Base-by-base conservation (phyloP, 305 asterid species). In the Fraxinus velutina region DNA sequence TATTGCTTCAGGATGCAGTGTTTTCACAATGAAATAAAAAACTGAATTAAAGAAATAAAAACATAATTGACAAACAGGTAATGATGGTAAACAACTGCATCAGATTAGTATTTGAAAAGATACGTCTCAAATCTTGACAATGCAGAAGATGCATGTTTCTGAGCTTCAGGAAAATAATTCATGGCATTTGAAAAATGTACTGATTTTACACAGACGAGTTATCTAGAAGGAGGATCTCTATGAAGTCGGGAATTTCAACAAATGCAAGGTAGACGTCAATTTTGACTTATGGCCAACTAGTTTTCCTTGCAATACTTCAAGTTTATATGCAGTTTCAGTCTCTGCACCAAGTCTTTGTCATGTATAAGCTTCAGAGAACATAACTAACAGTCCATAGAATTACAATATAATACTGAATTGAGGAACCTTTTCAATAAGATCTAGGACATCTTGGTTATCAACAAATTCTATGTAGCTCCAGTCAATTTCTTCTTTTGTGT, bases 391-490 rank as follows among this genome's bases (percentile, higher is more conserved):
- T 34, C 33, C 55, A 79, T 29, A 55, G 47, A 27, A 73, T 66
- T 37, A 60, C 64, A 73, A 17, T 36, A 10, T 21, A 21, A 47
- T 52, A 62, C 77, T 42, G 29, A 39, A 62, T 76, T 70, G 81
- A 76, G 70, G 80, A 82, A 94, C 98, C 98, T 95, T 95, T 88
- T 95, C 98, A 37, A 95, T 91, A 82, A 95, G 98, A 88, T 95
- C 98, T 79, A 95, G 89, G 84, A 93, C 97, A 83, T 95, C 98
- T 88, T 92, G 95, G 82, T 95, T 95, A 86, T 95, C 98, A 64
- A 95, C 97, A 79, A 95, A 95, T 81, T 95, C 97, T 55, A 93
- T 93, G 89, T 95, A 95, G 89, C 99, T 95, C 99, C 99, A 95
- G 83, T 95, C 90, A 76, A 95, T 95, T 91, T 86, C 92, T 90